Evolutionary conservation across 1,284 basidiomycete genomes (phyloP).

Genomic region (Taiwanofungus camphoratus): DNA sequence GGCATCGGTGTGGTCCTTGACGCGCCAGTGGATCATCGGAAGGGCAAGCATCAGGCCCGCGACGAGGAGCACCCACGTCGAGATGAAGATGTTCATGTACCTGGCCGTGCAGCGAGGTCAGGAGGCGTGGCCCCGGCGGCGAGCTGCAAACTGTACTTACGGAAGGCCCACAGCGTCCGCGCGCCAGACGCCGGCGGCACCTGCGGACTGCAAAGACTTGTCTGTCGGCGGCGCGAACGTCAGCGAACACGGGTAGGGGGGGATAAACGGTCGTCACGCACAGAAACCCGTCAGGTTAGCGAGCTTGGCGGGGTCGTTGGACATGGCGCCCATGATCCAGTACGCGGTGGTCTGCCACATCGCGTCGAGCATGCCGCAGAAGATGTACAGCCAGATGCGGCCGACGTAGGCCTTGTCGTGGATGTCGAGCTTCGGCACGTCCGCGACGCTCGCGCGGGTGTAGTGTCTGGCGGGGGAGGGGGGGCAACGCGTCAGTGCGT

Average conservation of each 20-base stretch:
- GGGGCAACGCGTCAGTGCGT: too few species aligned
- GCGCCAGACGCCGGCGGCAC: constrained; percentile 39
- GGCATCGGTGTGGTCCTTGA: constrained; percentile 31
- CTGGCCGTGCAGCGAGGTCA: constrained; percentile 19
- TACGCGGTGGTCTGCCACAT: constrained; percentile 60
- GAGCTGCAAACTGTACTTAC: constrained; percentile 20
- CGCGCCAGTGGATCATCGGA: constrained; percentile 42
- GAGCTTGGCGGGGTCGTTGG: constrained; percentile 40
- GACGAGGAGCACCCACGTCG: constrained; percentile 38
- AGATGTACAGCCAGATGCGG: constrained; percentile 53
- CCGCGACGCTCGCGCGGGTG: constrained; percentile 43
- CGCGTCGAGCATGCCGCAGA: constrained; percentile 46
- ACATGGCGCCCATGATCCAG: constrained; percentile 49
- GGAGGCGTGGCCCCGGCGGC: constrained; percentile 1
- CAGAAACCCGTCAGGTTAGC: constrained; percentile 45
- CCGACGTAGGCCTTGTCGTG: constrained; percentile 45
- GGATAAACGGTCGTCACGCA: constrained; percentile 21
- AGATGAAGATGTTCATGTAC: constrained; percentile 39
- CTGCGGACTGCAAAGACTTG: constrained; percentile 40
- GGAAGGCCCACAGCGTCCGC: constrained; percentile 35
- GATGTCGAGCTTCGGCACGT: constrained; percentile 46
- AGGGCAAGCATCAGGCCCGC: constrained; percentile 37
- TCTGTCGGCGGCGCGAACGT: constrained; percentile 22
- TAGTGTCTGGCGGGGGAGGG: too few species aligned
- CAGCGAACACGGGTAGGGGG: constrained; percentile 2